phyloP scores from a whole-genome alignment of 495 filamentous ascomycete genomes.

The Mytilinidion resinicola region DNA sequence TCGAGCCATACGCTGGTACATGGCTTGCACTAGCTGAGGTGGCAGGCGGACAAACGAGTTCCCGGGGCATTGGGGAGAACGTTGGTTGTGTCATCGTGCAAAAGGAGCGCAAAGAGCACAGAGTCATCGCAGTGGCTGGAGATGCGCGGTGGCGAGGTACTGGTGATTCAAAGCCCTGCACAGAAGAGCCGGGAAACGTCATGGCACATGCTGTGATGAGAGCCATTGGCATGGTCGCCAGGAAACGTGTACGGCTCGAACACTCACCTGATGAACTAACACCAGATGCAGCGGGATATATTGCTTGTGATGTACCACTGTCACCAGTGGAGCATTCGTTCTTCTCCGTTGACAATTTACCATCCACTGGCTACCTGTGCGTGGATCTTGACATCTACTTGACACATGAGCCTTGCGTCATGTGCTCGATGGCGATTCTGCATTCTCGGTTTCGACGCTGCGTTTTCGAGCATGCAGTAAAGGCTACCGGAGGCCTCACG shows the following conservation, averaged over 20 bases:
- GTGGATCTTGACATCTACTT: conserved; percentile 84
- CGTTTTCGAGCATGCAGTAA: conserved; percentile 66
- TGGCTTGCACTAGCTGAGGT: conserved; percentile 65
- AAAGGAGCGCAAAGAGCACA: conserved; percentile 27
- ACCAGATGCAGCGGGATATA: conserved; percentile 8
- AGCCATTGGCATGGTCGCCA: conserved; percentile 80
- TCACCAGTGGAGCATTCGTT: conserved; percentile 31
- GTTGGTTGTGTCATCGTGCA: conserved; percentile 83
- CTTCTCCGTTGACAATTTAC: conserved; percentile 40
- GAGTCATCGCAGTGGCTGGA: conserved; percentile 65
- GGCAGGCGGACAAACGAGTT: conserved; percentile 52
- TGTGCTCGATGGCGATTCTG: conserved; percentile 92
- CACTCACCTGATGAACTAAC: neutral
- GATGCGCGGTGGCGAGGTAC: conserved; percentile 59
- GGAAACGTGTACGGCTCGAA: conserved; percentile 44
- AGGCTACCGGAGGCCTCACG: conserved; percentile 53
- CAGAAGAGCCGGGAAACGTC: conserved; percentile 51
- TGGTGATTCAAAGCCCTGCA: conserved; percentile 24
- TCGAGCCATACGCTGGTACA: conserved; percentile 47
- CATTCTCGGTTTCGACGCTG: conserved; percentile 82
- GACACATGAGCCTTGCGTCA: conserved; percentile 90
- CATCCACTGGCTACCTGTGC: conserved; percentile 83
- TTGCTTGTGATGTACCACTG: conserved; percentile 37
- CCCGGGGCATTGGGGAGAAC: conserved; percentile 54
- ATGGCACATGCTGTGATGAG: conserved; percentile 80